phyloP scores from a whole-genome alignment of 2,329 filamentous ascomycete species.

The Phaeosphaeriaceae sp. region DNA sequence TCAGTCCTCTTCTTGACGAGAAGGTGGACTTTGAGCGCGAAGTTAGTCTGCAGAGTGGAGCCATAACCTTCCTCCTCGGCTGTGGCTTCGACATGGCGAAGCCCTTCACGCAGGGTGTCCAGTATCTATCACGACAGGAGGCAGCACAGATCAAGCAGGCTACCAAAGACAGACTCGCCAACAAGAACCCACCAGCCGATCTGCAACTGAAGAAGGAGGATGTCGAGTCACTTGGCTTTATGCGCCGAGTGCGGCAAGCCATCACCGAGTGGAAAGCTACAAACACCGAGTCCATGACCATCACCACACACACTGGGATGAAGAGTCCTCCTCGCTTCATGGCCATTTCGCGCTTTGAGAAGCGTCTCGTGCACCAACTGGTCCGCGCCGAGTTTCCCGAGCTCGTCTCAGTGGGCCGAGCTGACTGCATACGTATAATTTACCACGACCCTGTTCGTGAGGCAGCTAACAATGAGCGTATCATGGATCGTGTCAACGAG shows the following conservation, averaged over 20 bases:
- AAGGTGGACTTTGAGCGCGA: slow-evolving; percentile 66
- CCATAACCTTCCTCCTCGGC: slow-evolving; percentile 66
- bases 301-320: slow-evolving; percentile 40
- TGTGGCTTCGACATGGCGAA: slow-evolving; percentile 66
- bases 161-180: slow-evolving; percentile 52
- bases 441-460: slow-evolving; percentile 53
- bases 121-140: slow-evolving; percentile 68
- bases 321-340: slow-evolving; percentile 16
- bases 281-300: slow-evolving; percentile 24
- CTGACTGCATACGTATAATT: slow-evolving; percentile 53
- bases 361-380: slow-evolving; percentile 70
- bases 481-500: slow-evolving; percentile 49
- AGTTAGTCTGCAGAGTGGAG: slow-evolving; percentile 65
- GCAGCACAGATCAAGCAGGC: slow-evolving; percentile 57
- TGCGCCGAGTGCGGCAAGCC: slow-evolving; percentile 54
- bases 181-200: slow-evolving; percentile 45
- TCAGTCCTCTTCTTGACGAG: slow-evolving; percentile 64
- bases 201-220: slow-evolving; percentile 62
- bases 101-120: slow-evolving; percentile 64
- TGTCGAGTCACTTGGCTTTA: slow-evolving; percentile 59
- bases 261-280: slow-evolving; percentile 56
- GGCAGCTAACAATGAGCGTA: slow-evolving; percentile 45
- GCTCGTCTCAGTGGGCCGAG: slow-evolving; percentile 51
- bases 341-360: slow-evolving; percentile 60
- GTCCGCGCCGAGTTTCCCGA: slow-evolving; percentile 67